phyloP scores from a whole-genome alignment of 176 grass and related monocot species.

The Paspalum notatum region DNA sequence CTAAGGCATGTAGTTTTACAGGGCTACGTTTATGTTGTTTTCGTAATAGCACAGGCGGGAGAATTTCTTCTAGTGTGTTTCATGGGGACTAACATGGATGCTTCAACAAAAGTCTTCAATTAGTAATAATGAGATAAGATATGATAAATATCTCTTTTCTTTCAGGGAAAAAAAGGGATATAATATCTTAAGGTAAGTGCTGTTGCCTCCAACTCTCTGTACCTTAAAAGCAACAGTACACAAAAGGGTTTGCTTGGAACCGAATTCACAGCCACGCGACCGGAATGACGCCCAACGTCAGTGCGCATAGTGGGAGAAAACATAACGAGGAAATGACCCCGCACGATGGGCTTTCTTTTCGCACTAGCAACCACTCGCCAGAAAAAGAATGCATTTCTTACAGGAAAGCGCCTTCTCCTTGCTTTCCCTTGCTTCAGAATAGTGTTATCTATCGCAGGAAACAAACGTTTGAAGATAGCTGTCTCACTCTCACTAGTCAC shows the following conservation, averaged over 20 bases:
- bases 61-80: no score
- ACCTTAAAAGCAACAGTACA: conserved; percentile 22
- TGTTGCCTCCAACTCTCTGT: not conserved
- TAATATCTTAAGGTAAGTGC: no score
- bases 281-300: conserved; percentile 30
- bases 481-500: conserved; percentile 28
- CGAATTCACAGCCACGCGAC: not conserved
- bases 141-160: not conserved
- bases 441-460: conserved; percentile 35
- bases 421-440: conserved; percentile 49
- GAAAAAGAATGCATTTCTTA: conserved; percentile 43
- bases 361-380: conserved; percentile 38
- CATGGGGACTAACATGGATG: no score
- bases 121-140: no score
- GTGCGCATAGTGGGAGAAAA: conserved; percentile 33
- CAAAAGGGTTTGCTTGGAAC: conserved; percentile 23
- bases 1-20: no score
- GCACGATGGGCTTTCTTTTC: conserved; percentile 41
- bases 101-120: no score
- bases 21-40: no score
- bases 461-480: conserved; percentile 42
- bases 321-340: conserved; percentile 29
- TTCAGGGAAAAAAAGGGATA: not conserved
- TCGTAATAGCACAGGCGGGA: no score
- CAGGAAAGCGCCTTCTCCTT: conserved; percentile 17